Evolutionary conservation across 345 rosid genomes (phyloP).

Genomic region (Eucalyptus regnans): DNA sequence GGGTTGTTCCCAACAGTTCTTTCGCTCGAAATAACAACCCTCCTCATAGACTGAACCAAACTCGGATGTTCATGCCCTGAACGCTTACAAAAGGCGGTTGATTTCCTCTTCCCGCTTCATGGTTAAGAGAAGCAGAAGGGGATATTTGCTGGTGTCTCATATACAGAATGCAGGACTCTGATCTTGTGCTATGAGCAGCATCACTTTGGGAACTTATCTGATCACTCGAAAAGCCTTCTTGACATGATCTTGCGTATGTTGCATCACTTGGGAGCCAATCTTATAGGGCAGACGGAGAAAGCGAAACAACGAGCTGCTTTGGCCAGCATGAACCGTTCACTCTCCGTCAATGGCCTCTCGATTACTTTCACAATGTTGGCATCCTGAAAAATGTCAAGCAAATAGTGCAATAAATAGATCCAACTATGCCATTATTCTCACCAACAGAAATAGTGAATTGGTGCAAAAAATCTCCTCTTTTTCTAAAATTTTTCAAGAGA

Average conservation of each 20-base stretch:
- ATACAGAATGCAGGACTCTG: neutral
- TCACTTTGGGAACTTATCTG: neutral
- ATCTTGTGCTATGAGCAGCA: neutral
- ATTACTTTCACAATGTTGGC: conserved; percentile 77
- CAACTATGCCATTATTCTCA: neutral
- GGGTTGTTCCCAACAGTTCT: neutral
- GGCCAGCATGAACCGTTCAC: conserved; percentile 82
- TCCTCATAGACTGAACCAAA: neutral
- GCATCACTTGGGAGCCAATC: conserved; percentile 54
- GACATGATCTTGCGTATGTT: neutral
- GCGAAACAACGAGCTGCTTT: conserved; percentile 89
- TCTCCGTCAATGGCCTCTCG: conserved; percentile 80
- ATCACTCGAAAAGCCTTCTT: neutral
- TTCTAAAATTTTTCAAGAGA: neutral
- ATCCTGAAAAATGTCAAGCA: conserved; percentile 30
- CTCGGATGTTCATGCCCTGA: neutral
- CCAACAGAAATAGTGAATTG: neutral
- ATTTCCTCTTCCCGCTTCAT: neutral
- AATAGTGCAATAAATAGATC: neutral
- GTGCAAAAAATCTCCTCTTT: neutral
- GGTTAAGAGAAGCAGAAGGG: neutral
- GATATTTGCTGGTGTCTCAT: neutral
- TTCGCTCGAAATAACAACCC: neutral
- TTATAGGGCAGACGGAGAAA: conserved; percentile 77
- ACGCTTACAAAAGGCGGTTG: neutral